These are phyloP conservation scores for Bremia lactucae DNA, from an alignment of 352 stramenopile species.

Conservation along the genomic window DNA sequence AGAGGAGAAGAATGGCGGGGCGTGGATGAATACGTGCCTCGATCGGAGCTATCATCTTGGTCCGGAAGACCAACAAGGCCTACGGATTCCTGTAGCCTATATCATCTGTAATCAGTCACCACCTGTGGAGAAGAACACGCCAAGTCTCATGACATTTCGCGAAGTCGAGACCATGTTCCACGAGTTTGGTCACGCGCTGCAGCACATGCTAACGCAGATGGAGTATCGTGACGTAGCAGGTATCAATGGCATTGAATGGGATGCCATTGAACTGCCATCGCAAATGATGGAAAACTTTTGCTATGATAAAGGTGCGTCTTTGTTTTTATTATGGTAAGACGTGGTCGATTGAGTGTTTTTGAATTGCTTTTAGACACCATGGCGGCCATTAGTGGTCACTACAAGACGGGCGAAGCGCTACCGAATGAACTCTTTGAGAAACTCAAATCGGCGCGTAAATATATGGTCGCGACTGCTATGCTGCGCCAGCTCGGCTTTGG, in stretches of 20 bases:
- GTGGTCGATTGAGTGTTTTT: too few relatives aligned
- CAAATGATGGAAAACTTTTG: conserved; percentile 99
- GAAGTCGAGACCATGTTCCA: conserved; percentile 96
- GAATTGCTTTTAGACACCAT: conserved; percentile 75
- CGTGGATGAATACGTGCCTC: conserved; percentile 97
- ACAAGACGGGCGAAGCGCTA: conserved; percentile 84
- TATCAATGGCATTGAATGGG: conserved; percentile 97
- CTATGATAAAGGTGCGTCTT: conserved; percentile 80
- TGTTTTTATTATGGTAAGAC: conserved; percentile 1
- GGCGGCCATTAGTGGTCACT: conserved; percentile 68
- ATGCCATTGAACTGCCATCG: conserved; percentile 95
- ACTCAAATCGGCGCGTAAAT: conserved; percentile 91
- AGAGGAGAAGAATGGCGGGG: conserved; percentile 94
- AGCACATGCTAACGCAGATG: conserved; percentile 98
- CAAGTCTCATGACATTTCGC: conserved; percentile 96
- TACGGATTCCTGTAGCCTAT: conserved; percentile 92
- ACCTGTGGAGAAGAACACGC: conserved; percentile 84
- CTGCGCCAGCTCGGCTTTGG: conserved; percentile 94
- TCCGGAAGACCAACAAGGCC: conserved; percentile 31
- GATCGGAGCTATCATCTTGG: conserved; percentile 87
- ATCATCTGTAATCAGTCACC: conserved; percentile 97
- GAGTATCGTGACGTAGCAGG: conserved; percentile 92
- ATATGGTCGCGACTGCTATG: conserved; percentile 91
- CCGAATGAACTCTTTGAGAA: conserved; percentile 93
- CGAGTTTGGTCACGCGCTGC: conserved; percentile 93